phyloP scores from a whole-genome alignment of 1,284 basidiomycete genomes.

The Rhodotorula sp. region DNA sequence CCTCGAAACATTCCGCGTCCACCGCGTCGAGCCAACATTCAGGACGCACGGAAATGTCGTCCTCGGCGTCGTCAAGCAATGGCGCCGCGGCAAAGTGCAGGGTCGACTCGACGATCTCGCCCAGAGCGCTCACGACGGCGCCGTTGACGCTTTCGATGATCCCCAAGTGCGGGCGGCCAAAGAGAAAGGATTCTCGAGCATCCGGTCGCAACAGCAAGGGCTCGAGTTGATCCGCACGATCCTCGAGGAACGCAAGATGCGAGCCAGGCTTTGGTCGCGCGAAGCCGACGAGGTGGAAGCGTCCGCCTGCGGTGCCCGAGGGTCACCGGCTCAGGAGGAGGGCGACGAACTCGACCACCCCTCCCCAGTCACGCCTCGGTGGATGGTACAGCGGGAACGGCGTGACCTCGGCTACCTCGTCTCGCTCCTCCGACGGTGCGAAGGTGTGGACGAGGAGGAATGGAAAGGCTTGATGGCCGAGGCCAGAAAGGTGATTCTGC shows the following conservation, averaged over 20 bases:
- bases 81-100: conserved; percentile 30
- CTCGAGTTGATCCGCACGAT: conserved; percentile 20
- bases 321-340: not conserved
- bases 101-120: not conserved
- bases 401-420: conserved; percentile 32
- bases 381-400: conserved; percentile 26
- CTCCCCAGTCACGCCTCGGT: not conserved
- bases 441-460: conserved; percentile 10
- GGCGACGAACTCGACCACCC: not conserved
- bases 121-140: not conserved
- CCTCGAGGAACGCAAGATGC: conserved; percentile 24
- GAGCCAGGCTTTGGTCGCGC: conserved; percentile 22
- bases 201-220: not conserved
- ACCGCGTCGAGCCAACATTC: conserved; percentile 27
- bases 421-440: conserved; percentile 13
- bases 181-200: not conserved
- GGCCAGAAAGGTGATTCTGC: conserved; percentile 28
- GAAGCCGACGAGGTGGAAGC: not conserved
- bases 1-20: conserved; percentile 34
- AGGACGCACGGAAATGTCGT: conserved; percentile 35
- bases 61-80: conserved; percentile 29
- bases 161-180: not conserved
- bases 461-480: conserved; percentile 7
- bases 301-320: not conserved
- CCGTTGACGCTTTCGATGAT: not conserved